These are phyloP conservation scores for Intubia oerlemansii DNA, from an alignment of 2,329 filamentous ascomycete species.

Conservation along the genomic window DNA sequence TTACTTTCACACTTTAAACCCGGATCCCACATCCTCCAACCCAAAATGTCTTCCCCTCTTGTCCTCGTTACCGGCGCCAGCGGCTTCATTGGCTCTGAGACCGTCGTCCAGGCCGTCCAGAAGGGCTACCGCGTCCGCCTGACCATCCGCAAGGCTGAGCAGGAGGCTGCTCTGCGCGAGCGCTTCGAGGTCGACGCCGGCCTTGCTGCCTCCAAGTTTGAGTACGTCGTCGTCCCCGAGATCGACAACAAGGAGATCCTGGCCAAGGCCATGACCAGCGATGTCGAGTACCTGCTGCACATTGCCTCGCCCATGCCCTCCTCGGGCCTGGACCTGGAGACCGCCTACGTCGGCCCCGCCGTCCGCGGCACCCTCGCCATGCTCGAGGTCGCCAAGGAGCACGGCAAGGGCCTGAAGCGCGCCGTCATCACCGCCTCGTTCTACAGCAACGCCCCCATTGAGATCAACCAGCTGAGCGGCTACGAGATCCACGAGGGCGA, in stretches of 20 bases:
- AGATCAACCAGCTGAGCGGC: background rate
- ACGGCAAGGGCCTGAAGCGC: background rate
- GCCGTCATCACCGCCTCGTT: constrained; percentile 3
- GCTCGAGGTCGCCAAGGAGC: background rate
- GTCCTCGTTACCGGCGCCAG: constrained; percentile 9
- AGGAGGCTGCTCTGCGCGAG: background rate
- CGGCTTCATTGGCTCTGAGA: constrained; percentile 12
- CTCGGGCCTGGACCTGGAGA: background rate
- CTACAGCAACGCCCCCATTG: background rate
- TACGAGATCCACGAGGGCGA: background rate
- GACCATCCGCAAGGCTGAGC: constrained; percentile 1
- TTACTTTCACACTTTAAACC: no score
- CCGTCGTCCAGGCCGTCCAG: background rate
- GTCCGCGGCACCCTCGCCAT: constrained; percentile 9
- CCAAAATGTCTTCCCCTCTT: background rate
- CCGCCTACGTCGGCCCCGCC: constrained; percentile 9
- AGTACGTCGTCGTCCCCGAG: constrained; percentile 1
- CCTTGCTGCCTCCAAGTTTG: background rate
- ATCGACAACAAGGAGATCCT: background rate
- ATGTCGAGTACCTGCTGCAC: constrained; percentile 2
- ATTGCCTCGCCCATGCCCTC: constrained; percentile 2
- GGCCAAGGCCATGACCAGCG: background rate
- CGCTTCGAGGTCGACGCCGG: background rate
- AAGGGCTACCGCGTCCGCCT: constrained; percentile 3
- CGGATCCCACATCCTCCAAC: no score